Percentiles rank a stretch among this genome's conserved stretches.
Conservation (phyloP, 169 alveolate species). For the Theileria luwenshuni region DNA sequence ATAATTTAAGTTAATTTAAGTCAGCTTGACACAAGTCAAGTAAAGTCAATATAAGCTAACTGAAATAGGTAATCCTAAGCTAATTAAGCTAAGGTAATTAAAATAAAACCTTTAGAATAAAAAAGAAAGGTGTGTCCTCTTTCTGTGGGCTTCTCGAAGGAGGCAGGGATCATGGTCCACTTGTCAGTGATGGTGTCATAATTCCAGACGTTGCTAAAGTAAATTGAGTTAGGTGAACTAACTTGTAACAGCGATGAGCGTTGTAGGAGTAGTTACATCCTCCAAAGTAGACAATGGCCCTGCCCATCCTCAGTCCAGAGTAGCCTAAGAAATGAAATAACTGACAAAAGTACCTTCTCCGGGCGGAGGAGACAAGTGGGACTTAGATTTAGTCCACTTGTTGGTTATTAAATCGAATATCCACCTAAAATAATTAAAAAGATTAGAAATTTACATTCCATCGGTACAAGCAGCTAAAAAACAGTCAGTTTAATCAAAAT, state of each 20-base stretch:
- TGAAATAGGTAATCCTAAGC: too few relatives aligned
- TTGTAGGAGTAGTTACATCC: slow-evolving; percentile 62
- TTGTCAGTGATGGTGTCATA: slow-evolving; percentile 49
- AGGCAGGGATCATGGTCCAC: slow-evolving; percentile 61
- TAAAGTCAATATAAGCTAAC: too few relatives aligned
- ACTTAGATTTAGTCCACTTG: slow-evolving; percentile 40
- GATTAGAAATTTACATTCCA: slow-evolving; percentile 37
- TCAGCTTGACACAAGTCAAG: too few relatives aligned
- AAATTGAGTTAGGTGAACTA: not conserved
- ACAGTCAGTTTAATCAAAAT: not conserved
- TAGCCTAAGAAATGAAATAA: not conserved
- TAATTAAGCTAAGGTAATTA: not conserved
- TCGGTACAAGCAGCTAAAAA: slow-evolving; percentile 41
- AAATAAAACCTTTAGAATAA: slow-evolving; percentile 10
- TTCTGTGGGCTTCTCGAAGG: slow-evolving; percentile 38
- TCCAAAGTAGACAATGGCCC: slow-evolving; percentile 62
- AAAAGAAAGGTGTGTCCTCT: slow-evolving; percentile 38
- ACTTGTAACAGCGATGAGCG: slow-evolving; percentile 62
- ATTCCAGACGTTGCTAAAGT: slow-evolving; percentile 46
- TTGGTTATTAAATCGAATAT: slow-evolving; percentile 26
- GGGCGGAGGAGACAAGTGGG: slow-evolving; percentile 52
- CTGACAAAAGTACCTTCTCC: slow-evolving; percentile 30
- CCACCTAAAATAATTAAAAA: slow-evolving; percentile 37
- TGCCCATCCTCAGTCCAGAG: slow-evolving; percentile 49
- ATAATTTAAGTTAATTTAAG: too few relatives aligned